These are phyloP conservation scores for Fraxinus americana DNA, from an alignment of 257 asterid genomes.

Conservation along the genomic window DNA sequence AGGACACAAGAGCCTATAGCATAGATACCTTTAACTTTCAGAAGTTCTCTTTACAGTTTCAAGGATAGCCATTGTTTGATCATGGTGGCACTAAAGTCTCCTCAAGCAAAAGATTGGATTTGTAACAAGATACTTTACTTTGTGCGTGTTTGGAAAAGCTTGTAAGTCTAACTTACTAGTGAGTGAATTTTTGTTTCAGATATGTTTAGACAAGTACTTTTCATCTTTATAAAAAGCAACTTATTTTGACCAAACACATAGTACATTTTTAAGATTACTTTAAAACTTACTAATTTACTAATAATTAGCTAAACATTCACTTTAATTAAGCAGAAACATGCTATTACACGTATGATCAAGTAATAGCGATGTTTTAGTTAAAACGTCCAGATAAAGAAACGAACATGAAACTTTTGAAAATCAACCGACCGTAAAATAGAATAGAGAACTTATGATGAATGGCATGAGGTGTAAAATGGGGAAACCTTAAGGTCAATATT, in stretches of 20 bases:
- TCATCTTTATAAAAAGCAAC: not conserved
- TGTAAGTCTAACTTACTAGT: not conserved
- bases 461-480: not conserved
- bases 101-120: not conserved
- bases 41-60: not conserved
- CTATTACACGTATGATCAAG: not conserved
- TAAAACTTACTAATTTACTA: too few species aligned
- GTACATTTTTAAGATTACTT: not conserved
- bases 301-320: not conserved
- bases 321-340: not conserved
- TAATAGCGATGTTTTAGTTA: not conserved
- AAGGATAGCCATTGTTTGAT: not conserved
- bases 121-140: not conserved
- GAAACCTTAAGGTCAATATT: conserved; percentile 71
- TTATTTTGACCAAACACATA: not conserved
- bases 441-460: not conserved
- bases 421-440: not conserved
- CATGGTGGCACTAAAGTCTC: not conserved
- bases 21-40: not conserved
- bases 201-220: not conserved
- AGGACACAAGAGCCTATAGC: not conserved
- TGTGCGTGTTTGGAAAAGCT: not conserved
- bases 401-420: not conserved
- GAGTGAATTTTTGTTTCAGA: not conserved
- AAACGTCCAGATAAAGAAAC: conserved; percentile 1